These are phyloP conservation scores for Achlya hypogyna DNA, from an alignment of 352 stramenopile genomes.

Conservation along the genomic window DNA sequence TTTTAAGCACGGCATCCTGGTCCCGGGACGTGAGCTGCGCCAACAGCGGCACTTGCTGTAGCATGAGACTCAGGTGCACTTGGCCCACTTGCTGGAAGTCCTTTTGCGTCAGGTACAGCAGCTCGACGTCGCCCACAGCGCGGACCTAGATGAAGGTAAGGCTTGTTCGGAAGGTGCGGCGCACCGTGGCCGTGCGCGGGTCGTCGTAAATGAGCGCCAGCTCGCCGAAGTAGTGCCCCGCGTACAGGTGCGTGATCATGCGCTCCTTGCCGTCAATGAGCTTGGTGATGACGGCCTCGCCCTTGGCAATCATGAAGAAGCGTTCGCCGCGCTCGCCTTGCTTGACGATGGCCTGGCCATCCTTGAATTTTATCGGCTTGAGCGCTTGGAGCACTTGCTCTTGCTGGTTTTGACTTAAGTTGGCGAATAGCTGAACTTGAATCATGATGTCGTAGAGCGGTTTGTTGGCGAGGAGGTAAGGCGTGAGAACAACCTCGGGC, in stretches of 20 bases:
- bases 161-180: not conserved
- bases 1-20: slow-evolving; percentile 74
- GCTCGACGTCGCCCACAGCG: slow-evolving; percentile 65
- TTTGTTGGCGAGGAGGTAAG: slow-evolving; percentile 76
- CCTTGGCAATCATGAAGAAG: slow-evolving; percentile 88
- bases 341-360: slow-evolving; percentile 76
- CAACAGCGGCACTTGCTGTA: slow-evolving; percentile 76
- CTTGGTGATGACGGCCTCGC: slow-evolving; percentile 80
- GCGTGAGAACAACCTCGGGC: slow-evolving; percentile 56
- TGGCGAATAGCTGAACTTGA: slow-evolving; percentile 80
- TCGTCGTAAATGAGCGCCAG: slow-evolving; percentile 88
- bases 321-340: slow-evolving; percentile 74
- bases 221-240: slow-evolving; percentile 91
- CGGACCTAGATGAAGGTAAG: slow-evolving; percentile 18
- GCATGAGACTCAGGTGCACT: slow-evolving; percentile 80
- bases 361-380: slow-evolving; percentile 77
- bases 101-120: slow-evolving; percentile 77
- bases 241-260: slow-evolving; percentile 83
- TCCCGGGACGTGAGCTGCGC: slow-evolving; percentile 56
- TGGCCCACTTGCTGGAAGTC: slow-evolving; percentile 83
- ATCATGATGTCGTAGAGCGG: slow-evolving; percentile 83
- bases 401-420: slow-evolving; percentile 80
- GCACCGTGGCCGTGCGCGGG: slow-evolving; percentile 68
- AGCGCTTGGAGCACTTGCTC: slow-evolving; percentile 79
- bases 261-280: slow-evolving; percentile 56